Percentiles rank a stretch among this genome's conserved stretches.
Evolutionary conservation across 2,329 filamentous ascomycete genomes (phyloP).

Genomic region (Penicillium sp.): DNA sequence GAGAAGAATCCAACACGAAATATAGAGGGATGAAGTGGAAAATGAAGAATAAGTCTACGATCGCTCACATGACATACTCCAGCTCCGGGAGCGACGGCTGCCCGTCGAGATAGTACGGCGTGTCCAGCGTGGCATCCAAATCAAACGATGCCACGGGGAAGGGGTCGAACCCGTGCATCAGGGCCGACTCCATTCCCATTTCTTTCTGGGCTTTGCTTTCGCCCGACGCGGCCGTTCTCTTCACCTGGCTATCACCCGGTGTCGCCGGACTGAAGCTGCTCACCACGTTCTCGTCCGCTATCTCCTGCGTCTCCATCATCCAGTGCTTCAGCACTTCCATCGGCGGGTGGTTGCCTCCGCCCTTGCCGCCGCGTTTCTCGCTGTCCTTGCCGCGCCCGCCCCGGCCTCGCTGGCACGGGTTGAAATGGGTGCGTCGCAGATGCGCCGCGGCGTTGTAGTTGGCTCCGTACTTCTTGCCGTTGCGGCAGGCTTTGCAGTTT

Average conservation of each 20-base stretch:
- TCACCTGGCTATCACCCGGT: neutral
- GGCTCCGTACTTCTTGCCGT: constrained; percentile 76
- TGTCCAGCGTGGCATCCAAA: constrained; percentile 33
- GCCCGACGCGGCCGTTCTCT: neutral
- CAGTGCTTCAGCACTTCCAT: constrained; percentile 62
- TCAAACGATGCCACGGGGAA: constrained; percentile 28
- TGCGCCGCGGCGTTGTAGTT: constrained; percentile 97
- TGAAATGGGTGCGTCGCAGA: constrained; percentile 83
- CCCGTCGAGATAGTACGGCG: constrained; percentile 32
- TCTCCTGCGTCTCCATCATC: constrained; percentile 58
- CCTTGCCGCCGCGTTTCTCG: constrained; percentile 60
- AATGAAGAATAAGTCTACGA: constrained; percentile 19
- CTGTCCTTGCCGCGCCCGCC: constrained; percentile 58
- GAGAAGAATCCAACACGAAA: neutral
- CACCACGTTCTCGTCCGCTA: constrained; percentile 31
- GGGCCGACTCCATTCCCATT: constrained; percentile 25
- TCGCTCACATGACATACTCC: constrained; percentile 38
- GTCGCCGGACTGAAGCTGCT: neutral
- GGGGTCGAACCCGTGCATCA: constrained; percentile 31
- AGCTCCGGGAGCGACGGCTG: constrained; percentile 34
- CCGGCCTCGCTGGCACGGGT: constrained; percentile 58
- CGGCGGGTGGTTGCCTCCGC: constrained; percentile 59
- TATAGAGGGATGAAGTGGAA: neutral
- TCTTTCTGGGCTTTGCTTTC: neutral
- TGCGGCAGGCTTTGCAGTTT: constrained; percentile 80